A percentile compares a stretch with the other conserved stretches of the same genome.
Evolutionary conservation across 495 filamentous ascomycete species (phyloP).

Genomic region (Diplogelasinospora grovesii): DNA sequence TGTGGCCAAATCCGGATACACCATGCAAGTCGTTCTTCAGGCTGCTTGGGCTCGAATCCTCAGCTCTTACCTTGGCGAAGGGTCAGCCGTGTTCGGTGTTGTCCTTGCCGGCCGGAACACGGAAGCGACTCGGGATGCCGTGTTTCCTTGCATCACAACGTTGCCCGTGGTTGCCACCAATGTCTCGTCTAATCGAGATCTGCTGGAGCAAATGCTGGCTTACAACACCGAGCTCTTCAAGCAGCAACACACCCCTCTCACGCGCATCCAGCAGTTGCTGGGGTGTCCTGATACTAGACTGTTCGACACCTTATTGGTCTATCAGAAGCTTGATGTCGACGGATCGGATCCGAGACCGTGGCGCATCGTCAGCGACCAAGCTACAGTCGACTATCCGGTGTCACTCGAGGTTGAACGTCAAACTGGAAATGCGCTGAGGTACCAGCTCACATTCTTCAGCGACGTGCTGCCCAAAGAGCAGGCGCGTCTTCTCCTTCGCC

Average conservation of each 20-base stretch:
- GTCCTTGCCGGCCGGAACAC: slow-evolving; percentile 65
- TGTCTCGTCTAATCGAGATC: slow-evolving; percentile 40
- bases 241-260: slow-evolving; percentile 63
- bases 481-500: slow-evolving; percentile 51
- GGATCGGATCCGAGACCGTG: slow-evolving; percentile 9
- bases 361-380: slow-evolving; percentile 30
- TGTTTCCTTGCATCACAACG: slow-evolving; percentile 70
- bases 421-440: slow-evolving; percentile 34
- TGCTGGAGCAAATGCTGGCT: slow-evolving; percentile 52
- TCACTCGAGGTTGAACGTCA: slow-evolving; percentile 65
- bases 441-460: slow-evolving; percentile 56
- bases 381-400: slow-evolving; percentile 51
- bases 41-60: slow-evolving; percentile 69
- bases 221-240: slow-evolving; percentile 55
- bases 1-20: slow-evolving; percentile 50
- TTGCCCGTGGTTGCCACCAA: slow-evolving; percentile 55
- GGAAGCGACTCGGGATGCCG: slow-evolving; percentile 42
- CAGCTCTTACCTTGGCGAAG: slow-evolving; percentile 64
- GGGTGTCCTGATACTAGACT: slow-evolving; percentile 50
- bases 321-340: slow-evolving; percentile 50
- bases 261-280: slow-evolving; percentile 60
- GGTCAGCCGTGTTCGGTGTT: slow-evolving; percentile 60
- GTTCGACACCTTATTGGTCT: slow-evolving; percentile 76
- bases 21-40: slow-evolving; percentile 63
- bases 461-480: slow-evolving; percentile 57